phyloP scores from a whole-genome alignment of 345 rosid species.

The Psidium guajava region DNA sequence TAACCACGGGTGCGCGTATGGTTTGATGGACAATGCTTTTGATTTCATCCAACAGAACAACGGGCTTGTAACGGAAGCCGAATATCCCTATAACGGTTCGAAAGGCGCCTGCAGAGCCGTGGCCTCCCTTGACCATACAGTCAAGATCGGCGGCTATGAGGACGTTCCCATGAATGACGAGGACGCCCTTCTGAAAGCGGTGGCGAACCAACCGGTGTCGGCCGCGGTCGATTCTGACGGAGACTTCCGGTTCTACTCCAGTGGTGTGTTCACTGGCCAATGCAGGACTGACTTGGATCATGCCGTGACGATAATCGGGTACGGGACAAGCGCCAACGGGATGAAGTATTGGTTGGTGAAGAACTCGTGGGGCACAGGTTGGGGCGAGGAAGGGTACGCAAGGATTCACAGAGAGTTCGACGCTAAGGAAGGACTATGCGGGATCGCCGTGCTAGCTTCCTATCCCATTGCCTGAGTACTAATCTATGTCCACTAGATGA shows the following conservation, averaged over 20 bases:
- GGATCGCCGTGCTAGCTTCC: constrained; percentile 49
- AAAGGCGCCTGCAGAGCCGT: constrained; percentile 21
- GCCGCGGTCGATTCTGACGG: constrained; percentile 32
- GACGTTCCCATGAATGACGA: constrained; percentile 39
- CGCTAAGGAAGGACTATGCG: constrained; percentile 35
- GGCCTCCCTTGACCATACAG: constrained; percentile 1
- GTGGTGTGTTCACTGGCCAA: constrained; percentile 34
- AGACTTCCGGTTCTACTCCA: constrained; percentile 33
- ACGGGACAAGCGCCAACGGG: constrained; percentile 13
- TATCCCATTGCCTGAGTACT: constrained; percentile 25
- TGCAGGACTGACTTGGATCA: constrained; percentile 33
- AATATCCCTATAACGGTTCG: constrained; percentile 33
- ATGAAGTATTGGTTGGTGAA: constrained; percentile 48
- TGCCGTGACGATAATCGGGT: constrained; percentile 42
- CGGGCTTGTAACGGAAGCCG: constrained; percentile 32
- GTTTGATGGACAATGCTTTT: constrained; percentile 47
- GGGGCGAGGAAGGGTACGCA: constrained; percentile 61
- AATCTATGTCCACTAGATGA: background rate
- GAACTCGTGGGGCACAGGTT: constrained; percentile 52
- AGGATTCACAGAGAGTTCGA: constrained; percentile 26
- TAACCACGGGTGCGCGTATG: constrained; percentile 35
- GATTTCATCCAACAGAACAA: constrained; percentile 19
- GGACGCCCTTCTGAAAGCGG: constrained; percentile 40
- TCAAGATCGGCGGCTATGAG: constrained; percentile 24
- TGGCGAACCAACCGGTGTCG: constrained; percentile 48